These are phyloP conservation scores for Lactarius evosmus DNA, from an alignment of 768 basidiomycete species.

Conservation along the genomic window DNA sequence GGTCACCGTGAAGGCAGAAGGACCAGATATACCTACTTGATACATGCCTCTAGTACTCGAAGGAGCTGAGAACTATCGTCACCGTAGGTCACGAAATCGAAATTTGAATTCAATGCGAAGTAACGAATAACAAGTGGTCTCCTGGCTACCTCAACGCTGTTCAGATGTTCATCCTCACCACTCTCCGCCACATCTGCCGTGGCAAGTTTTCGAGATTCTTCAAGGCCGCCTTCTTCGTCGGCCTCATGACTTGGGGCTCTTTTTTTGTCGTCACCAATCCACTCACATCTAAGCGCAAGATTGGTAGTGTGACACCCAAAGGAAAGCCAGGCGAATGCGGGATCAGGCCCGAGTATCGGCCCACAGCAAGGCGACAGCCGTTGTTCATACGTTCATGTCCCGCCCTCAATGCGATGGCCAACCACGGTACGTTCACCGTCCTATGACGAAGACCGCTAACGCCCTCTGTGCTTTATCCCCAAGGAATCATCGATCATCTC, in stretches of 20 bases:
- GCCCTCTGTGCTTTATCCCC: background rate
- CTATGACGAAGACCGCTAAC: background rate
- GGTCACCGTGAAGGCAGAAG: conserved; percentile 10
- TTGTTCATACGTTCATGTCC: conserved; percentile 69
- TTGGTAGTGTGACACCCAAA: conserved; percentile 53
- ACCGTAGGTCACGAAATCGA: too few species aligned
- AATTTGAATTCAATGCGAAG: too few species aligned
- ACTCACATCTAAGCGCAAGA: conserved; percentile 45
- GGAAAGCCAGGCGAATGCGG: conserved; percentile 58
- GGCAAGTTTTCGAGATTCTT: conserved; percentile 7
- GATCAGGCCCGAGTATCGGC: conserved; percentile 64
- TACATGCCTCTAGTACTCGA: too few species aligned
- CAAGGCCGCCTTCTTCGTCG: conserved; percentile 10
- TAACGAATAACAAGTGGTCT: too few species aligned
- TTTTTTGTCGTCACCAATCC: conserved; percentile 50
- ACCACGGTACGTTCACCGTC: conserved; percentile 54
- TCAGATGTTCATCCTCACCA: conserved; percentile 15
- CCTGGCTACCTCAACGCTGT: too few species aligned
- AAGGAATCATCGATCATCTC: conserved; percentile 49
- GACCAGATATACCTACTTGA: background rate
- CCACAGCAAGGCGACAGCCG: conserved; percentile 64
- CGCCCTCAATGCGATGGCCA: conserved; percentile 76
- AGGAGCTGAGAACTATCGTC: too few species aligned
- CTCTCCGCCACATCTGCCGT: conserved; percentile 21
- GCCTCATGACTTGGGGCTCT: conserved; percentile 50